Base-by-base conservation (phyloP, 306 rosid genomes). In the Benincasa hispida region DNA sequence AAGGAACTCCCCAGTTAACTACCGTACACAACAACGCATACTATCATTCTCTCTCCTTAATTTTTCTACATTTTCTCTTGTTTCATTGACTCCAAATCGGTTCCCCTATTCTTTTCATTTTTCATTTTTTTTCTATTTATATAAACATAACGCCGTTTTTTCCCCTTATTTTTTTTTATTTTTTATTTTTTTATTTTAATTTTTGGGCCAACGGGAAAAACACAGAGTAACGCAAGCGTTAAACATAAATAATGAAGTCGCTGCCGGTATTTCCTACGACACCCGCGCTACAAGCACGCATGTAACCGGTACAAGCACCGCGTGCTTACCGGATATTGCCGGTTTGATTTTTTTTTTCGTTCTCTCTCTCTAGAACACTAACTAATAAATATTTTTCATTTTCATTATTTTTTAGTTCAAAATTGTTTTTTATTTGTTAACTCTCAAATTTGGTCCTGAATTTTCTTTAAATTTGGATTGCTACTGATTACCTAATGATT, bases 301-400 rank as follows among this genome's bases (percentile, higher is more conserved):
- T 72, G 80, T 54, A 77, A 78, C 72, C 78, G 48, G 84, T 79
- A 80, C 77, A 77, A 76, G 55, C 72, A 84, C 41, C 21, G 87
- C 97, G 84, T 74, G 81, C 90, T 84, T 88, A 87, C 91, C 81
- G 92, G 89, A 77, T 59, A 78, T 82, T 87, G 91, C 91, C 88
- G 89, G 93, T 88, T 30, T 10, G 5, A 39, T 25, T 45, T 53
- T 5, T 54, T 14, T 74, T 19, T 4, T 8, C 1, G n/a, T 48
- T 50, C 35, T 37, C 21, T 17, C 34, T 18, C 11, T 17, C 42
- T 62, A 1, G 14, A 2, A 53, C 58, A 17, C 57, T 10, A 7
- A 53, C n/a, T n/a, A 5, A 53, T n/a, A n/a, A n/a, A n/a, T n/a
- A n/a, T 35, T 35, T 5, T 35, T 41, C 47, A 9, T 41, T 11